phyloP scores from a whole-genome alignment of 1,284 basidiomycete species.

The Leccinum cinnamomeum region DNA sequence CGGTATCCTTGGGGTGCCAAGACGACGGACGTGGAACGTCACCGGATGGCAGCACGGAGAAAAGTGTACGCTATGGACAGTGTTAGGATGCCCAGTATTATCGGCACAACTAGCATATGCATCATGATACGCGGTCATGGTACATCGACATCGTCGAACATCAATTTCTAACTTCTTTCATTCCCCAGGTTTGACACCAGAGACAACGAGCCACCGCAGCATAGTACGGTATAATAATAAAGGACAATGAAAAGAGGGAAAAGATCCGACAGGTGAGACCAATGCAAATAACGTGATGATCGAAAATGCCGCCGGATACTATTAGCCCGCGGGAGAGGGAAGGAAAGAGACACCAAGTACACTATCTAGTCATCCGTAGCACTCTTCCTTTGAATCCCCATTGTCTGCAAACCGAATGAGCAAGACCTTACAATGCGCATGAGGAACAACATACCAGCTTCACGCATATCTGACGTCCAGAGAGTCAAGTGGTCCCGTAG shows the following conservation, averaged over 20 bases:
- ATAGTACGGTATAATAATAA: slow-evolving; percentile 38
- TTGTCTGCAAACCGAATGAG: slow-evolving; percentile 50
- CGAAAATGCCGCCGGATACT: slow-evolving; percentile 17
- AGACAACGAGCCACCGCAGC: slow-evolving; percentile 33
- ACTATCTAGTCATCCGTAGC: slow-evolving; percentile 54
- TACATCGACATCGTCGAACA: neutral
- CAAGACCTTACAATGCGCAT: neutral
- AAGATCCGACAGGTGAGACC: slow-evolving; percentile 36
- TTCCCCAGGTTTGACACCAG: slow-evolving; percentile 31
- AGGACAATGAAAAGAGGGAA: slow-evolving; percentile 29
- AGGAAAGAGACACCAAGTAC: neutral
- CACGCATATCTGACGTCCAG: slow-evolving; percentile 98
- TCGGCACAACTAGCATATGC: neutral
- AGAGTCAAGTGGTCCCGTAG: slow-evolving; percentile 98
- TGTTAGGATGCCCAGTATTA: slow-evolving; percentile 26
- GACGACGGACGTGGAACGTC: no score
- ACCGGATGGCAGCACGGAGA: slow-evolving; percentile 39
- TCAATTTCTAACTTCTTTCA: slow-evolving; percentile 32
- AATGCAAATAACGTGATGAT: slow-evolving; percentile 36
- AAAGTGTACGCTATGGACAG: slow-evolving; percentile 36
- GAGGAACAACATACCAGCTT: slow-evolving; percentile 59
- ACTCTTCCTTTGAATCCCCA: slow-evolving; percentile 65
- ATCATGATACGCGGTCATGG: slow-evolving; percentile 13
- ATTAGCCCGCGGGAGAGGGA: slow-evolving; percentile 6
- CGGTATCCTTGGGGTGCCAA: no score